A percentile compares a stretch with the other conserved stretches of the same genome.
phyloP scores from a whole-genome alignment of 148 eudicot genomes.

The Rhododendron vialii region DNA sequence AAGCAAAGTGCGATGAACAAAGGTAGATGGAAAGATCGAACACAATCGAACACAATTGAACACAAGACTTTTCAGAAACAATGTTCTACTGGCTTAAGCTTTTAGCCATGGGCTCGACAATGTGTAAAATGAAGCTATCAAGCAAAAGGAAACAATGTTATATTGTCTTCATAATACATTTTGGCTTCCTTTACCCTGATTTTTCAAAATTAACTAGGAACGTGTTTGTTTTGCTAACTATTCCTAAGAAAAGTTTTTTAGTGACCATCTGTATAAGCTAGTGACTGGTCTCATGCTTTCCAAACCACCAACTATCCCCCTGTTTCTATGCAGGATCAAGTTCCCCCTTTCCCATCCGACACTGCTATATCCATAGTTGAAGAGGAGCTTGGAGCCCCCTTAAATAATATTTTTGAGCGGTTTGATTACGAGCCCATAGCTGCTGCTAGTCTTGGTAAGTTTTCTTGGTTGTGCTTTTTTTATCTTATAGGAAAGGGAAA shows the following conservation, averaged over 20 bases:
- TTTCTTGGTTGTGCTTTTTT: conserved; percentile 3
- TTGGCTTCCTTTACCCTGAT: background rate
- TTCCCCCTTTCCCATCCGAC: conserved; percentile 97
- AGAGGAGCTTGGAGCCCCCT: conserved; percentile 84
- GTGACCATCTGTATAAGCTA: background rate
- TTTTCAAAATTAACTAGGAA: background rate
- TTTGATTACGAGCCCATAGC: conserved; percentile 96
- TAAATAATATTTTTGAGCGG: conserved; percentile 68
- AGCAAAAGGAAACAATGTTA: background rate
- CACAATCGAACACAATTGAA: background rate
- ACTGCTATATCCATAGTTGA: conserved; percentile 80
- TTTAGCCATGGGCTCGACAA: background rate
- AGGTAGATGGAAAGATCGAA: background rate
- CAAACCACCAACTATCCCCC: background rate
- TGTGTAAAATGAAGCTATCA: background rate
- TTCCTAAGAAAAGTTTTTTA: background rate
- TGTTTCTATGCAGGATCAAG: conserved; percentile 77
- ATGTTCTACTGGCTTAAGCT: background rate
- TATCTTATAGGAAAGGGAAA: conserved; percentile 6
- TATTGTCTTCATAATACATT: background rate
- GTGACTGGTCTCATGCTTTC: background rate
- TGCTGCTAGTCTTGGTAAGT: conserved; percentile 78
- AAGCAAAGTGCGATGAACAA: background rate
- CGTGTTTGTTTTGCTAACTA: background rate
- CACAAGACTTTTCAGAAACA: background rate